Base-by-base conservation (phyloP, 257 asterid genomes). In the Ballota nigra region DNA sequence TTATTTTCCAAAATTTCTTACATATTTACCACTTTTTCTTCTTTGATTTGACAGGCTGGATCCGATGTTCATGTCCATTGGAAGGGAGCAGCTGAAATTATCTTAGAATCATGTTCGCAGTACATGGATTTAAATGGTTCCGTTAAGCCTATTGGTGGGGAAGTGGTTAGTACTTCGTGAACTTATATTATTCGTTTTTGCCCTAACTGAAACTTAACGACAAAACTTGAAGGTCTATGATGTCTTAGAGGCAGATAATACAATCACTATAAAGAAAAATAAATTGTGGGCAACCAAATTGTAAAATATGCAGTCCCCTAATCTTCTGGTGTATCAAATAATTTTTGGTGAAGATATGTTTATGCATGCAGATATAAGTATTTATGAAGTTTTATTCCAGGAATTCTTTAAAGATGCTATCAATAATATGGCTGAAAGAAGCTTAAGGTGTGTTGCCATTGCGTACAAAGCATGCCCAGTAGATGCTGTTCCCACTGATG, bases 61-160 rank as follows among this genome's bases (percentile, higher is more conserved):
- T 86, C 97, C 36, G 72, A 83, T 75, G 92, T 94, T 73, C 96
- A 86, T 73, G 71, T 89, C 63, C 98, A 93, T 79, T 93, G 98
- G 98, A 93, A 93, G 81, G 98, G 98, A 81, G 98, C 98, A 73
- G 98, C 98, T 33, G 98, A 93, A 82, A 89, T 93, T 71, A 86
- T 93, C 68, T 72, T 93, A 72, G 89, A 83, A 68, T 73, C 88
- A 45, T 93, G 98, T 67, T 76, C 90, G 16, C 68, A 75, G 67
- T 93, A 85, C 76, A 80, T 81, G 24, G 92, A 89, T 57, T 58
- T 60, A 58, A 84, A 81, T 81, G 97, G 97, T 60, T 83, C 83
- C 45, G 65, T 79, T 75, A 88, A 85, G 79, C 72, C 95, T 79
- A 81, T 87, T 53, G 87, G 77, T 63, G 74, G 79, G 57, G 85